A percentile compares a stretch with the other conserved stretches of the same genome.
Evolutionary conservation across 441 rosid species (phyloP).

Genomic region (Pelargonium myrrhifolium): DNA sequence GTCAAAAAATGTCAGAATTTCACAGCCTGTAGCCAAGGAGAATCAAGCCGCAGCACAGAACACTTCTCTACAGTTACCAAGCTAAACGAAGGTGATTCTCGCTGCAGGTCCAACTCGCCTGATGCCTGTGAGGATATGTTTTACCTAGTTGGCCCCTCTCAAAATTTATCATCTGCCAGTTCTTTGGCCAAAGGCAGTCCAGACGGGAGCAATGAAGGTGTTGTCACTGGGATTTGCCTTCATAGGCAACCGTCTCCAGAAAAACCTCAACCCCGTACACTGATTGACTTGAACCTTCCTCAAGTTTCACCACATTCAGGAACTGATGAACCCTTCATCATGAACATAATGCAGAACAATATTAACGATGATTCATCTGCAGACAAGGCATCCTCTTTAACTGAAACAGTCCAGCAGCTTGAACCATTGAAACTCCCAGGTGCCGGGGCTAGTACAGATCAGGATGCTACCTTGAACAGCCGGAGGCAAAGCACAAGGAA

Average conservation of each 20-base stretch:
- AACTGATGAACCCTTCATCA: constrained; percentile 22
- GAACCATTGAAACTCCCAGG: constrained; percentile 25
- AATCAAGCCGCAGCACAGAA: constrained; percentile 30
- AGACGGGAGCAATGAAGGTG: constrained; percentile 30
- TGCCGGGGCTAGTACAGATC: constrained; percentile 17
- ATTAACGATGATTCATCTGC: constrained; percentile 23
- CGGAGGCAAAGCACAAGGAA: constrained; percentile 41
- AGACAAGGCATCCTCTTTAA: constrained; percentile 21
- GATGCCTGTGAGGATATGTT: constrained; percentile 32
- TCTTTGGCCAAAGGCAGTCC: constrained; percentile 36
- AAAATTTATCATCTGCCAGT: constrained; percentile 32
- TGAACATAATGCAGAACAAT: constrained; percentile 25
- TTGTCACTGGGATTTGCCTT: constrained; percentile 14
- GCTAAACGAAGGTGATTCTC: constrained; percentile 23
- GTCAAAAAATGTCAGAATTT: constrained; percentile 22
- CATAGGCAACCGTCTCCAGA: constrained; percentile 24
- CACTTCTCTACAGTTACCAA: constrained; percentile 25
- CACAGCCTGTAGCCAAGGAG: constrained; percentile 30
- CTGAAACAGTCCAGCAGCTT: constrained; percentile 24
- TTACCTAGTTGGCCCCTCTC: constrained; percentile 25
- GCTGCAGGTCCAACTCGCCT: constrained; percentile 24
- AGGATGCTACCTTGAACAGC: constrained; percentile 18
- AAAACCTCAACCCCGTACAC: constrained; percentile 23
- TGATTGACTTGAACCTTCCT: constrained; percentile 50
- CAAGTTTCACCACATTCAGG: constrained; percentile 35